Base-by-base conservation (phyloP, 2,329 filamentous ascomycete genomes). In the Graphilbum ipis-grandicollis region DNA sequence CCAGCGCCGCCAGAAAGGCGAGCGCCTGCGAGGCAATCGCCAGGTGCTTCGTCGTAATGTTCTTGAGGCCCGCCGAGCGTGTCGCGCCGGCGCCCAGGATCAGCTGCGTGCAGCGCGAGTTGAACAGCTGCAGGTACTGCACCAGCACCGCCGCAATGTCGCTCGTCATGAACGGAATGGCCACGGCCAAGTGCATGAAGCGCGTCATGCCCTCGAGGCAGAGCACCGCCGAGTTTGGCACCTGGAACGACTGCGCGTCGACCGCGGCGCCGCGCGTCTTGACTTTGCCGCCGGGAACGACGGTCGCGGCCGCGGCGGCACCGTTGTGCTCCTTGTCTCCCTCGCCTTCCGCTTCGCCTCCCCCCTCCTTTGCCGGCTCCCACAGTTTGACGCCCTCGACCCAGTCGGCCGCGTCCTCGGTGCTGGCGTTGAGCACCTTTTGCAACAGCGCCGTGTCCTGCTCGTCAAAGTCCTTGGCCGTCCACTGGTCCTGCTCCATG, bases 61-160 rank as follows among this genome's bases (percentile, higher is more conserved):
- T 94, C 54, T 85, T 93, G 17, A 98, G 63, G 0, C 88, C 88
- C 1, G 86, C 90, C 19, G 80, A 85, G 26, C 75, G 68, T 5
- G 83, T 94, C 4, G 90, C 90, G 5, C 90, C 90, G 2, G 90
- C 90, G 1, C 90, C 90, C 7, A 98, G 74, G 44, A 98, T 94
- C 40, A 98, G 70, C 53, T 98, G 90, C n/a, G 81, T 92, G 40
- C 86, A 86, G 17, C 90, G 79, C 3, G 85, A 94, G 55, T 98
- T 94, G 66, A 96, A 98, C 4, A 93, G 67, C 45, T 90, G 82
- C 13, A 96, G 66, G 50, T 92, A 93, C 18, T 90, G 78, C 31
- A 94, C 64, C 10, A 98, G 68, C 1, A 76, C 78, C 3, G 71
- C 63, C 0, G 83, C 80, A 37, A 94, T 77, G 40, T 94, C 85